Base-by-base conservation (phyloP, 75 land plant genomes). In the Sequoia sempervirens region DNA sequence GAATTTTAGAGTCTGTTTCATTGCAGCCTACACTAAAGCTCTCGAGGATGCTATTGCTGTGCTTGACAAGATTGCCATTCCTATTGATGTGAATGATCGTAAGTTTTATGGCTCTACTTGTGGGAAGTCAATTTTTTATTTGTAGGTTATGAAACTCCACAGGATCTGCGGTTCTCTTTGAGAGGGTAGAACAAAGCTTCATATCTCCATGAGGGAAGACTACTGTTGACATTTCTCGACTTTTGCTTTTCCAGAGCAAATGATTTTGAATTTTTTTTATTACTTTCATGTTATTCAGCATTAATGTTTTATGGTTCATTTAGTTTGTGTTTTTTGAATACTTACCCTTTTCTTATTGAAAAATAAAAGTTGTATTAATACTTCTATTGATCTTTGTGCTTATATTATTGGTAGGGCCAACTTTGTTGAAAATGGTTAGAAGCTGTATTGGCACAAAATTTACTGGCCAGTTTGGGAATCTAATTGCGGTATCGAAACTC, bases 381-480 rank as follows among this genome's bases (percentile, higher is more conserved):
- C 47, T 28, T 84, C 7, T 7, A 14, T 47, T 83, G 78, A 64
- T 38, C 4, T 54, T n/a, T 20, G 13, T 5, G 30, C 14, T 26
- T 78, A 30, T 81, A 4, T 81, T 81, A 40, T 54, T 75, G 81
- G 70, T 93, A 95, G 98, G 96, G 82, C 83, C 88, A 26, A 87
- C 91, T 69, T 84, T 97, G 93, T 88, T 97, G 88, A 95, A 89
- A n/a, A 86, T 97, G 58, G 98, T 97, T 1, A 94, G 92, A 85
- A 97, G 93, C 80, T 97, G 95, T 73, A 97, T 97, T 78, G 99
- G 99, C 76, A 97, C 99, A 81, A 97, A 97, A 79, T 97, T 97
- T 81, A 97, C 99, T 64, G 90, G 98, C 54, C 97, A 97, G 47
- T 97, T 97, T 91, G 99, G 98, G 26, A 91, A 95, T 86, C 87